These are phyloP conservation scores for Nicotiana tomentosiformis DNA, from an alignment of 257 asterid species.

Conservation along the genomic window DNA sequence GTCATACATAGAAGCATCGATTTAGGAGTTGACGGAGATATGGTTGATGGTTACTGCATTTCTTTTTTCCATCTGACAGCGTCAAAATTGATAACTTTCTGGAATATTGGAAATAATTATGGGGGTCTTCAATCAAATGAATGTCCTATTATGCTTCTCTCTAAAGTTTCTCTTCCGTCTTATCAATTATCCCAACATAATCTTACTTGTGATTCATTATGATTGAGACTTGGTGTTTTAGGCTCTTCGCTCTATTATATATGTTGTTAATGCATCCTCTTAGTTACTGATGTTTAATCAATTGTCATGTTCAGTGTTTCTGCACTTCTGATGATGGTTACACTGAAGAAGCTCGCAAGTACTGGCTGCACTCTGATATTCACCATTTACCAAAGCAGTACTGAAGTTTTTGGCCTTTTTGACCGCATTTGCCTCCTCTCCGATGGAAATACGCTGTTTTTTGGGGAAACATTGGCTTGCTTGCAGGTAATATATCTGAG, in stretches of 20 bases:
- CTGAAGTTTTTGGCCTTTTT: slow-evolving; percentile 98
- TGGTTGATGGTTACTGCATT: not conserved
- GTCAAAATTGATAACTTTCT: not conserved
- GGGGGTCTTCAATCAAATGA: not conserved
- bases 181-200: not conserved
- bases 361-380: slow-evolving; percentile 94
- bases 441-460: slow-evolving; percentile 93
- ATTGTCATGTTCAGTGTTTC: slow-evolving; percentile 63
- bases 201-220: not conserved
- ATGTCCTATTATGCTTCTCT: not conserved
- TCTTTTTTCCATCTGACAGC: no score
- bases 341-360: slow-evolving; percentile 94
- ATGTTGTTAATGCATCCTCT: slow-evolving; percentile 2
- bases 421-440: slow-evolving; percentile 98
- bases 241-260: not conserved
- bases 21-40: not conserved
- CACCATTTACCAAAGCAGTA: slow-evolving; percentile 96
- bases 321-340: slow-evolving; percentile 97
- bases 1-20: not conserved
- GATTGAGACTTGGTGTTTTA: not conserved
- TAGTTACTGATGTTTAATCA: slow-evolving; percentile 9
- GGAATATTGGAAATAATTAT: not conserved
- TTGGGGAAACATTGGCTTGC: slow-evolving; percentile 97
- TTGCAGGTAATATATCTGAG: slow-evolving; percentile 68
- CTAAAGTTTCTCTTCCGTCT: not conserved